Percentiles rank a stretch among this genome's conserved stretches.
Conservation (phyloP, 495 filamentous ascomycete genomes). For the Pyrenula aspistea region DNA sequence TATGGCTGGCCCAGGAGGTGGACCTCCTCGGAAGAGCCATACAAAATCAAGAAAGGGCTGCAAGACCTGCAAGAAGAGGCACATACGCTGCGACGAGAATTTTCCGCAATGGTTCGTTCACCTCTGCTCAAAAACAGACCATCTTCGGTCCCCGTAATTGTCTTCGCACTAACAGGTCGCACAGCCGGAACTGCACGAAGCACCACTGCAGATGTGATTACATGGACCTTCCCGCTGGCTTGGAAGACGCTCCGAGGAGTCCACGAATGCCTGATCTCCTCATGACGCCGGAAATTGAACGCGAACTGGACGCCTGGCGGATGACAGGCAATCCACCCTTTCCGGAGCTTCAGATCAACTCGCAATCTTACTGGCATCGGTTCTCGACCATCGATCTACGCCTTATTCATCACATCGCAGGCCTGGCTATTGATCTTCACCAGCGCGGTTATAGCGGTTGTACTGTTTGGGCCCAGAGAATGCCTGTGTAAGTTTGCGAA, state of each 20-base stretch:
- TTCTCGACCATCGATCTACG: constrained; percentile 69
- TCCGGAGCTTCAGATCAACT: constrained; percentile 61
- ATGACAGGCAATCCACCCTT: constrained; percentile 79
- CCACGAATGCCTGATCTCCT: constrained; percentile 67
- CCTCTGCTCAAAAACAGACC: not conserved
- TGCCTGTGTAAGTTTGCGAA: constrained; percentile 66
- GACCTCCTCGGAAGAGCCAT: constrained; percentile 60
- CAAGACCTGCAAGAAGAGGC: constrained; percentile 91
- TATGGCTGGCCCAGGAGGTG: constrained; percentile 40
- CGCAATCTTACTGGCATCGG: constrained; percentile 41
- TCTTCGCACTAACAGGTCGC: constrained; percentile 14
- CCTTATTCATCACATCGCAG: constrained; percentile 82
- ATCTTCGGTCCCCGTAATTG: not conserved
- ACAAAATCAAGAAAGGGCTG: constrained; percentile 98
- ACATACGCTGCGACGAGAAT: constrained; percentile 95
- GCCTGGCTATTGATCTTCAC: constrained; percentile 71
- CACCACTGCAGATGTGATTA: constrained; percentile 97
- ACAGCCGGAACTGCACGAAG: constrained; percentile 93
- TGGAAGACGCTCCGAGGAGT: constrained; percentile 50
- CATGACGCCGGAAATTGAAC: constrained; percentile 73
- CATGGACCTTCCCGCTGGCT: constrained; percentile 59
- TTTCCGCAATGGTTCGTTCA: constrained; percentile 85
- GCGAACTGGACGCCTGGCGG: constrained; percentile 71
- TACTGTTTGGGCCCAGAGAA: constrained; percentile 83
- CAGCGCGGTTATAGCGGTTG: constrained; percentile 64